Percentiles rank a stretch among this genome's conserved stretches.
Conservation (phyloP, 2,329 filamentous ascomycete genomes). For the Alternaria hordeiaustralica region DNA sequence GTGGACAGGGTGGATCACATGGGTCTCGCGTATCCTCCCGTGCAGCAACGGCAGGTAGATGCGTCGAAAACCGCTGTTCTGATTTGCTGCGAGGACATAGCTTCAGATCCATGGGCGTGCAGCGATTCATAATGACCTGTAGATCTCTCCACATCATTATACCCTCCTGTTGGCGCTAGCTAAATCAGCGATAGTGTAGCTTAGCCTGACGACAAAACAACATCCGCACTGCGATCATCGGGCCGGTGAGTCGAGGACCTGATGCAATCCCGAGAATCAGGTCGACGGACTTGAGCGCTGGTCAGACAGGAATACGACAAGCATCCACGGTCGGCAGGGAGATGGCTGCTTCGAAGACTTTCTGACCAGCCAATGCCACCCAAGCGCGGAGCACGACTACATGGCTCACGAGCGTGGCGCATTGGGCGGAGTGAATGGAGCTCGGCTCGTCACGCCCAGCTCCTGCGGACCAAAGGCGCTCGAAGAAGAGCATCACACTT, state of each 20-base stretch:
- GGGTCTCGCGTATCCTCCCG: conserved; percentile 27
- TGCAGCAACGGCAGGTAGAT: conserved; percentile 33
- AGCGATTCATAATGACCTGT: conserved; percentile 14
- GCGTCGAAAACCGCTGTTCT: conserved; percentile 18
- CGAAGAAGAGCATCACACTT: not conserved
- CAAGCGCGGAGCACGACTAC: conserved; percentile 10
- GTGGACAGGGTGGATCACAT: conserved; percentile 31
- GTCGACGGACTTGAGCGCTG: conserved; percentile 34
- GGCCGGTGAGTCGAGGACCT: conserved; percentile 7
- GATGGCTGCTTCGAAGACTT: conserved; percentile 10
- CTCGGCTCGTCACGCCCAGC: conserved; percentile 13
- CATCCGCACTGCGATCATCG: conserved; percentile 12
- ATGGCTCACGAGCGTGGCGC: conserved; percentile 7
- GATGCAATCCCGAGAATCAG: conserved; percentile 21
- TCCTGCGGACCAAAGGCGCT: conserved; percentile 5
- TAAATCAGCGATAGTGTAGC: conserved; percentile 1
- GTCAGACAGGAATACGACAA: conserved; percentile 5
- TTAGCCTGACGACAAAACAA: conserved; percentile 19
- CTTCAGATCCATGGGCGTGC: conserved; percentile 22
- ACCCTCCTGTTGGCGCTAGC: conserved; percentile 13
- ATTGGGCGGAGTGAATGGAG: conserved; percentile 6
- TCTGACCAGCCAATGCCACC: not conserved
- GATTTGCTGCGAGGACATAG: conserved; percentile 29
- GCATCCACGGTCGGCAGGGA: conserved; percentile 4
- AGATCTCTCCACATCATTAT: conserved; percentile 20